phyloP scores from a whole-genome alignment of 805 yeast species.

The Zygoascus ofunaensis region DNA sequence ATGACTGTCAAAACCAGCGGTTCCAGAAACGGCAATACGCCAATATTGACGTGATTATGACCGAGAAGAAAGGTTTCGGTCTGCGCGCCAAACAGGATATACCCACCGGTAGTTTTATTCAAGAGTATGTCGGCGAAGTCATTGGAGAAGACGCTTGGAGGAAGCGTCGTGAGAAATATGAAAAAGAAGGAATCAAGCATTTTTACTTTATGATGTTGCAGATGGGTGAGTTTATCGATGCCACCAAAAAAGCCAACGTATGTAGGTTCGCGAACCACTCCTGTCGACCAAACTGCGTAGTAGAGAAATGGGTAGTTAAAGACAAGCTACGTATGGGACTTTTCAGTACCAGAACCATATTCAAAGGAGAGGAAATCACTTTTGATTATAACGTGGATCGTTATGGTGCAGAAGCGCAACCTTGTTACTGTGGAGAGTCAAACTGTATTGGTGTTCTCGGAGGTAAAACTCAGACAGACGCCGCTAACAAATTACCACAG shows the following conservation, averaged over 20 bases:
- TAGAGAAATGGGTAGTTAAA: conserved; percentile 96
- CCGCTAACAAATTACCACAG: conserved; percentile 76
- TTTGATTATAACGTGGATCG: conserved; percentile 92
- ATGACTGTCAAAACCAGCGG: conserved; percentile 74
- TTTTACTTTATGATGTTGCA: conserved; percentile 95
- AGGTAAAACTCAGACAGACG: conserved; percentile 94
- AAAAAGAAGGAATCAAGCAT: conserved; percentile 58
- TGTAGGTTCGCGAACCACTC: conserved; percentile 94
- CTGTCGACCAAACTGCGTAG: conserved; percentile 89
- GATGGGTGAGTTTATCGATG: conserved; percentile 88
- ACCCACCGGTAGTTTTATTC: conserved; percentile 59
- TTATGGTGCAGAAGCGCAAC: conserved; percentile 90
- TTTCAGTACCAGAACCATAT: conserved; percentile 69
- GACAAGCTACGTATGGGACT: conserved; percentile 89
- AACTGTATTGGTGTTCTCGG: conserved; percentile 92
- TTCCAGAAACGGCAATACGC: conserved; percentile 75
- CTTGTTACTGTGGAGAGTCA: conserved; percentile 87
- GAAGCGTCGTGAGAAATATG: conserved; percentile 65
- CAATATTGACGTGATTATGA: conserved; percentile 65
- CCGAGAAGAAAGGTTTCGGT: conserved; percentile 85
- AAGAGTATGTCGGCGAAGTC: conserved; percentile 92
- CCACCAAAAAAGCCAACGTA: conserved; percentile 78
- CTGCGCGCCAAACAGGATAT: conserved; percentile 59
- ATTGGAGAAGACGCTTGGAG: conserved; percentile 73
- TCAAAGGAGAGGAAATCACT: conserved; percentile 80